Conservation (phyloP, 805 yeast genomes). For the Candida hungchunana region DNA sequence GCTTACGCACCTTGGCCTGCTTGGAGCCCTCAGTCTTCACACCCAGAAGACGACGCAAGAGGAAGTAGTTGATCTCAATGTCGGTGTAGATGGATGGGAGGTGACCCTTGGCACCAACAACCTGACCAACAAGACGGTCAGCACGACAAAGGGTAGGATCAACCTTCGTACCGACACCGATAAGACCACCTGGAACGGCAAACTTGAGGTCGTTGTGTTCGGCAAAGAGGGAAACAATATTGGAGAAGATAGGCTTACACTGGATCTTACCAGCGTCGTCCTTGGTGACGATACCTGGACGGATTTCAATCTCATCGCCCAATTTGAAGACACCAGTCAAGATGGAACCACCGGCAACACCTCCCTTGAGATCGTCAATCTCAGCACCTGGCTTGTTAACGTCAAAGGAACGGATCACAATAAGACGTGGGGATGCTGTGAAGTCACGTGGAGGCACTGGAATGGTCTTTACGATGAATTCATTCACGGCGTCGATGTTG, state of each 20-base stretch:
- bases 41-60: constrained; percentile 94
- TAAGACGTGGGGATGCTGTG: constrained; percentile 86
- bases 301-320: constrained; percentile 97
- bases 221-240: constrained; percentile 91
- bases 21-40: constrained; percentile 97
- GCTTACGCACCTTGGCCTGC: constrained; percentile 94
- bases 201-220: constrained; percentile 97
- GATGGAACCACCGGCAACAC: constrained; percentile 99
- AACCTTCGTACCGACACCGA: constrained; percentile 98
- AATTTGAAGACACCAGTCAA: constrained; percentile 94
- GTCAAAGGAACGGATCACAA: constrained; percentile 97
- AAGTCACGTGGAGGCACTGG: constrained; percentile 98
- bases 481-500: constrained; percentile 97
- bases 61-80: constrained; percentile 94
- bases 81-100: constrained; percentile 96
- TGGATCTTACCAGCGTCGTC: constrained; percentile 84
- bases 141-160: constrained; percentile 99
- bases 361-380: constrained; percentile 95
- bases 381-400: constrained; percentile 99
- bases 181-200: constrained; percentile 99
- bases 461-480: constrained; percentile 88
- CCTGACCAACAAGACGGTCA: constrained; percentile 98
- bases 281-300: constrained; percentile 98
- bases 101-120: constrained; percentile 95
- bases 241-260: constrained; percentile 93